Base-by-base conservation (phyloP, 106 monocot genomes). In the Ottelia alismoides region DNA sequence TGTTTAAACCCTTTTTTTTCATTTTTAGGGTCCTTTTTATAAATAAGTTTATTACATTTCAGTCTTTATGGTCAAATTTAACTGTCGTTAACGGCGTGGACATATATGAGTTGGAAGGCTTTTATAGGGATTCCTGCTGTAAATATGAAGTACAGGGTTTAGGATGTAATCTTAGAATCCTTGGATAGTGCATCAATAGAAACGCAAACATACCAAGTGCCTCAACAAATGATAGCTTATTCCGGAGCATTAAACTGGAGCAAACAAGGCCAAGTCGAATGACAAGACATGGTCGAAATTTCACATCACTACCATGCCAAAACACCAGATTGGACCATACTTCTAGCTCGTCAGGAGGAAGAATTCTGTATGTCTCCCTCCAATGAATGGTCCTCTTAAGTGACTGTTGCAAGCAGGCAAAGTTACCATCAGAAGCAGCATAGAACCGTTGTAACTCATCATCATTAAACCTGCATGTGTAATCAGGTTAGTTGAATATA, bases 181-280 rank as follows among this genome's bases (percentile, higher is more conserved):
- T n/a, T n/a, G n/a, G n/a, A n/a, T n/a, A n/a, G n/a, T n/a, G n/a
- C n/a, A n/a, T n/a, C n/a, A n/a, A n/a, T n/a, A n/a, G n/a, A n/a
- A n/a, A n/a, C n/a, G n/a, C n/a, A n/a, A n/a, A n/a, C n/a, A 65
- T 84, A 84, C 83, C 83, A 53, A 78, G 16, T 50, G 88, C 88
- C 68, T 82, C 82, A 53, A 55, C 69, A 75, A 88, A 88, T 7
- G 58, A 64, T 22, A 82, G 78, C 53, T 78, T 75, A 56, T 82
- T 78, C 40, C 56, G 54, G 53, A 82, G 78, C 22, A 25, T 28
- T 66, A 88, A 67, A 65, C 20, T 75, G 60, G 72, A 76, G 75
- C 78, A 82, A 64, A 82, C 78, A 64, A 73, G 69, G 54, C 88
- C 88, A 25, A 88, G 69, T 40, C 88, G 71, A 51, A 88, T 65